A percentile compares a stretch with the other conserved stretches of the same genome.
phyloP scores from a whole-genome alignment of 306 rosid genomes.

The Castanea crenata region DNA sequence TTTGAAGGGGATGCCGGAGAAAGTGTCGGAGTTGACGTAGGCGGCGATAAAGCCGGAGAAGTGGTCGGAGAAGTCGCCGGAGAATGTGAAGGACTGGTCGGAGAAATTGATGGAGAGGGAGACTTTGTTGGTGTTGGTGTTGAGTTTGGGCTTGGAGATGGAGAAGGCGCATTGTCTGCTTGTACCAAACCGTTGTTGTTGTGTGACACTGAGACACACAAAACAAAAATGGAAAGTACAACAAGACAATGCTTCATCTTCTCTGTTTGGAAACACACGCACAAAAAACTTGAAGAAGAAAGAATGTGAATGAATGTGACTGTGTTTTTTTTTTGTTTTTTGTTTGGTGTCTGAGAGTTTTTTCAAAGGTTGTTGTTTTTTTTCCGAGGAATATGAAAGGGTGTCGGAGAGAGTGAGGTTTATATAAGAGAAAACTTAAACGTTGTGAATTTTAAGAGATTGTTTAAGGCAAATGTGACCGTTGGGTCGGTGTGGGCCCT shows the following conservation, averaged over 20 bases:
- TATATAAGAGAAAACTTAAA: slow-evolving; percentile 20
- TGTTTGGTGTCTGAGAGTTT: background rate
- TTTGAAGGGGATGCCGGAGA: slow-evolving; percentile 44
- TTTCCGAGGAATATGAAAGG: background rate
- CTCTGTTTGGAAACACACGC: background rate
- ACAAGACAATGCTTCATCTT: slow-evolving; percentile 27
- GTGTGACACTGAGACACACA: slow-evolving; percentile 13
- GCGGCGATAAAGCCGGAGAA: slow-evolving; percentile 5
- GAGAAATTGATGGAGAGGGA: slow-evolving; percentile 26
- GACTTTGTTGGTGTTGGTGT: slow-evolving; percentile 22
- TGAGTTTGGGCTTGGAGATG: slow-evolving; percentile 51
- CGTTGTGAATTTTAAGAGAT: slow-evolving; percentile 1
- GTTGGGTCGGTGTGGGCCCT: slow-evolving; percentile 37
- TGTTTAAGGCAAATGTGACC: slow-evolving; percentile 42
- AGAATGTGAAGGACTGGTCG: slow-evolving; percentile 45
- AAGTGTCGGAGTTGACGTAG: background rate
- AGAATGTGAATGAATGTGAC: too few relatives aligned
- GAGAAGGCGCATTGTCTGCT: slow-evolving; percentile 65
- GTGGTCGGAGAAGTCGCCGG: slow-evolving; percentile 45
- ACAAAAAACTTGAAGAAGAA: background rate
- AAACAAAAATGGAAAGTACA: slow-evolving; percentile 24
- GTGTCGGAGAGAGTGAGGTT: slow-evolving; percentile 4
- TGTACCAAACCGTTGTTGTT: slow-evolving; percentile 6
- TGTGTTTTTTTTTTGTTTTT: background rate
- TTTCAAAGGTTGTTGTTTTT: background rate